A percentile compares a stretch with the other conserved stretches of the same genome.
phyloP scores from a whole-genome alignment of 768 basidiomycete genomes.

The Tricholoma hemisulphureum region DNA sequence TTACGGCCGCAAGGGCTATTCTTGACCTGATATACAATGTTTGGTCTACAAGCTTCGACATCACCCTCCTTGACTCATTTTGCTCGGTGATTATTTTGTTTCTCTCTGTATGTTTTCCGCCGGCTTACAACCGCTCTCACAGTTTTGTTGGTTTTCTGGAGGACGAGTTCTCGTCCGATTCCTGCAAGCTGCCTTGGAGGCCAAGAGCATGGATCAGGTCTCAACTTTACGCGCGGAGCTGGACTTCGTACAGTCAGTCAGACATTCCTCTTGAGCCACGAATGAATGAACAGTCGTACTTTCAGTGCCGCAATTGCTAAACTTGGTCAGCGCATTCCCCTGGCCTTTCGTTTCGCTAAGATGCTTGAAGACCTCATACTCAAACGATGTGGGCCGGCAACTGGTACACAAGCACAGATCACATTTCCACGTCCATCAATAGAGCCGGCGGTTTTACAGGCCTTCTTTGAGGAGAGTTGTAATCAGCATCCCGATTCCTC shows the following conservation, averaged over 20 bases:
- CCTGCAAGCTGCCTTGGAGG: constrained; percentile 59
- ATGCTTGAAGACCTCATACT: constrained; percentile 52
- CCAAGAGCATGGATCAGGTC: constrained; percentile 55
- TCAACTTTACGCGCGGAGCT: constrained; percentile 59
- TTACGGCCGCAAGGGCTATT: constrained; percentile 63
- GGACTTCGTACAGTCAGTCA: constrained; percentile 62
- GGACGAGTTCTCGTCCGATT: constrained; percentile 69
- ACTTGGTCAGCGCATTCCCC: constrained; percentile 65
- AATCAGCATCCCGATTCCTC: constrained; percentile 25
- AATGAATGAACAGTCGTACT: neutral
- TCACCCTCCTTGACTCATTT: constrained; percentile 68
- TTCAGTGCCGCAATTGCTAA: constrained; percentile 55
- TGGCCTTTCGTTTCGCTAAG: constrained; percentile 59
- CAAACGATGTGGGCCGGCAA: constrained; percentile 35
- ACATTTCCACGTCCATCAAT: constrained; percentile 33
- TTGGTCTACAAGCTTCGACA: constrained; percentile 69
- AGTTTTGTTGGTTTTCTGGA: constrained; percentile 71
- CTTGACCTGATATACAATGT: constrained; percentile 66
- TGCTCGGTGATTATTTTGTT: constrained; percentile 50
- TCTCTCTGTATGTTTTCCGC: neutral
- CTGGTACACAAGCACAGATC: constrained; percentile 27
- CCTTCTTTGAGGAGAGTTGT: constrained; percentile 31
- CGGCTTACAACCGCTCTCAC: neutral
- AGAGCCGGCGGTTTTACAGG: constrained; percentile 29
- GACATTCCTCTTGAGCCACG: neutral